Evolutionary conservation across 148 eudicot genomes (phyloP), one percentile per base, ranked within the genome.

Genomic region (Talinum fruticosum): DNA sequence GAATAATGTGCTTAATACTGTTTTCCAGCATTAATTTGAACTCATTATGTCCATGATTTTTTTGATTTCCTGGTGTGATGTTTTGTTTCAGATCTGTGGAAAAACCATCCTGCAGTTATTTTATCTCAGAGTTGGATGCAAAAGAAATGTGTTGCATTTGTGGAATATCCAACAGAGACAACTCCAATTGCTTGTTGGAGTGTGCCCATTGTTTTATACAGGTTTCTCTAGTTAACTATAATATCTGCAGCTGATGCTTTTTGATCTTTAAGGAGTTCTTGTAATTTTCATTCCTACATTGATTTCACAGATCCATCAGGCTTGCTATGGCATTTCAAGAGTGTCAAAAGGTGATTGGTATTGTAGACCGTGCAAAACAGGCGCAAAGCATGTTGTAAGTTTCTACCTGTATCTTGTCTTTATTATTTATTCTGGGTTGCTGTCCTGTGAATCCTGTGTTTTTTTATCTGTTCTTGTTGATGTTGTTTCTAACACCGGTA

Each of bases 61-160:
- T 74, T 67, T 61, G 19, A 29, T 65, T 65, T 21, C 18, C 57
- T 65, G 54, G 37, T 79, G 49, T 66, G 71, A 51, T 82, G 76
- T 61, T 75, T 45, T 71, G 36, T 24, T 84, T 76, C 73, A 86
- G 91, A 78, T 87, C 70, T 37, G 30, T 47, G 37, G 69, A 76
- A 74, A 80, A 67, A 69, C 75, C 75, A 28, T 75, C 37, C 28
- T 45, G 77, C 81, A 80, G 69, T 16, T 74, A 84, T 71, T 49
- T 76, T 67, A 68, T 57, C 32, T 57, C 62, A 33, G 80, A 75
- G 26, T 34, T 70, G 41, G 87, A 77, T 76, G 81, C 82, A 75
- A n/a, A n/a, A n/a, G n/a, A n/a, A n/a, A 78, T 75, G 74, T 87
- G 89, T 76, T 86, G 90, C 66, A 88, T 87, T 82, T 88, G 91